Conservation (phyloP, 805 yeast genomes). For the Blastobotrys muscicola region DNA sequence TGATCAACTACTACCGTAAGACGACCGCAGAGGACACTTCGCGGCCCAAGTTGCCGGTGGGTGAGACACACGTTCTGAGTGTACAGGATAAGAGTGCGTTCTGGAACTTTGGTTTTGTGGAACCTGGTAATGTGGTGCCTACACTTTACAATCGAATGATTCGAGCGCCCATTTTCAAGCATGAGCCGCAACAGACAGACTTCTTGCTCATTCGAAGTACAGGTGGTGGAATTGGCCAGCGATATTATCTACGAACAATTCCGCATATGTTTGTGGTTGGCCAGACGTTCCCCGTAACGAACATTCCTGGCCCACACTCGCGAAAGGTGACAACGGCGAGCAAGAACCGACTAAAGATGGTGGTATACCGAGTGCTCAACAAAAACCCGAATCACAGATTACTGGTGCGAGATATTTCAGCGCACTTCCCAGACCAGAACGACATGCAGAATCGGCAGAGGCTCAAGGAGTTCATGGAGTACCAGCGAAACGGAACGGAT, state of each 20-base stretch:
- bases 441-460: conserved; percentile 96
- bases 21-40: conserved; percentile 67
- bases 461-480: conserved; percentile 95
- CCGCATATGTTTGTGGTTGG: conserved; percentile 80
- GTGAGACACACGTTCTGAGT: conserved; percentile 95
- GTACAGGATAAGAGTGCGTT: conserved; percentile 94
- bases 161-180: conserved; percentile 88
- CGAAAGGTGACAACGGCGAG: conserved; percentile 90
- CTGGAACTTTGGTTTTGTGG: conserved; percentile 97
- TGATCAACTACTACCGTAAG: conserved; percentile 88
- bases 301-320: conserved; percentile 96
- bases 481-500: conserved; percentile 86
- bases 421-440: conserved; percentile 92
- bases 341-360: conserved; percentile 85
- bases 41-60: conserved; percentile 80
- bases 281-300: conserved; percentile 85
- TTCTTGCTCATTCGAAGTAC: conserved; percentile 71
- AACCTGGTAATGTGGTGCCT: conserved; percentile 88
- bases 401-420: conserved; percentile 76
- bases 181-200: conserved; percentile 69
- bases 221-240: conserved; percentile 62
- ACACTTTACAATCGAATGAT: conserved; percentile 85
- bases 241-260: conserved; percentile 59
- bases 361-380: conserved; percentile 80
- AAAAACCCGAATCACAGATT: conserved; percentile 63